Evolutionary conservation across 2,329 filamentous ascomycete genomes (phyloP).

Genomic region (Chaetomium olivaceum): DNA sequence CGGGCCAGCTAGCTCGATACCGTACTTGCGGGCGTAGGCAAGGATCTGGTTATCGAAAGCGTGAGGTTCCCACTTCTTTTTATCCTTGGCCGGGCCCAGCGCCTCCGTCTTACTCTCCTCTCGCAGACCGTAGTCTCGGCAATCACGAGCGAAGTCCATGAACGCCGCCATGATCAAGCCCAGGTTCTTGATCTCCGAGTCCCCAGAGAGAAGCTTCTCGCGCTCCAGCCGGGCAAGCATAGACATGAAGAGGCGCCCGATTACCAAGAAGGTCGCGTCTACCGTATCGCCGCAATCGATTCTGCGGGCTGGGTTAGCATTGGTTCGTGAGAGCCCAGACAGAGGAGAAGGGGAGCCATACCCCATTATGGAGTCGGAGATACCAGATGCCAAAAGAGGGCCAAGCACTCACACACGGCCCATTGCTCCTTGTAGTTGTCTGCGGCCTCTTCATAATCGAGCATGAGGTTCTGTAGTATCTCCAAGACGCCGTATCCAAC

Average conservation of each 20-base stretch:
- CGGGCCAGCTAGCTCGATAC: conserved; percentile 37
- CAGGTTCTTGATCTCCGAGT: conserved; percentile 41
- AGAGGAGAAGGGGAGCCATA: background rate
- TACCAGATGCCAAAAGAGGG: conserved; percentile 34
- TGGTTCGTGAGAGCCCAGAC: background rate
- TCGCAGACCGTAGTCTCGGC: conserved; percentile 29
- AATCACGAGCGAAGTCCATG: conserved; percentile 30
- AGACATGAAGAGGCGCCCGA: conserved; percentile 42
- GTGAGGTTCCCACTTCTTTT: conserved; percentile 28
- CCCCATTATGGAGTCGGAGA: background rate
- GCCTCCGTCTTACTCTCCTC: conserved; percentile 20
- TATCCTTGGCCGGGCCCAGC: conserved; percentile 24
- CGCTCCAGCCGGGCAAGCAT: conserved; percentile 44
- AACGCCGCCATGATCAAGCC: conserved; percentile 43
- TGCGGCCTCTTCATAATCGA: conserved; percentile 40
- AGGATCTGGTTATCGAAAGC: conserved; percentile 39
- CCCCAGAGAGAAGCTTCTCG: conserved; percentile 37
- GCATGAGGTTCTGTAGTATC: conserved; percentile 45
- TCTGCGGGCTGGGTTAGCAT: conserved; percentile 24
- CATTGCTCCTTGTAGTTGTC: conserved; percentile 41
- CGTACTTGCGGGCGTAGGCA: conserved; percentile 40
- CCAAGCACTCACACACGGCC: conserved; percentile 43
- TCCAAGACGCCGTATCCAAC: conserved; percentile 44
- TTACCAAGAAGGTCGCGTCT: conserved; percentile 27
- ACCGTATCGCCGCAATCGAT: conserved; percentile 33